These are phyloP conservation scores for Groenewaldozyma sp. DNA, from an alignment of 1,139 yeast genomes.

Conservation along the genomic window DNA sequence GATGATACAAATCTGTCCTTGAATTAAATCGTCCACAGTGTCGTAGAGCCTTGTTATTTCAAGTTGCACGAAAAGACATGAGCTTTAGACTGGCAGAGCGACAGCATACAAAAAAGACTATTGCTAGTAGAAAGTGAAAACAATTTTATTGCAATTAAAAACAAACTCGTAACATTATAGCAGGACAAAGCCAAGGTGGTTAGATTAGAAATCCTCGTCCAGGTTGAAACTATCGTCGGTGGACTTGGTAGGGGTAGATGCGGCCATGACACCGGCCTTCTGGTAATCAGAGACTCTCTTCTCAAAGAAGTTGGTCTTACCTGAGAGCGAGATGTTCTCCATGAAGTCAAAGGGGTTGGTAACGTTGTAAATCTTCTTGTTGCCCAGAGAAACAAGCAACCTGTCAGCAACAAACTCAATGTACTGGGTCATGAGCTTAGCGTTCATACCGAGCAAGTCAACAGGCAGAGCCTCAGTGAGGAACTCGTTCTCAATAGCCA, in stretches of 20 bases:
- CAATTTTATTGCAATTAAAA: too few species aligned
- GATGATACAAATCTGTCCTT: too few species aligned
- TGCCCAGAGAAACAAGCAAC: slow-evolving; percentile 80
- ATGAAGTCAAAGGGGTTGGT: slow-evolving; percentile 95
- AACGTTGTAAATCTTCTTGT: slow-evolving; percentile 77
- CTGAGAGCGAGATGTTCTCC: slow-evolving; percentile 96
- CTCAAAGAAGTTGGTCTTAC: slow-evolving; percentile 98
- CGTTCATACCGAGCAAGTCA: slow-evolving; percentile 87
- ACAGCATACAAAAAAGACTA: too few species aligned
- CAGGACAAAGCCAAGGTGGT: too few species aligned
- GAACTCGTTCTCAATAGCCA: slow-evolving; percentile 85
- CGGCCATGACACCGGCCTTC: slow-evolving; percentile 97
- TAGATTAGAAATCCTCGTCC: slow-evolving; percentile 37
- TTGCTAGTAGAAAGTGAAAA: too few species aligned
- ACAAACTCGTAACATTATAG: too few species aligned
- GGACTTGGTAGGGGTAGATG: slow-evolving; percentile 32
- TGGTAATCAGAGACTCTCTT: slow-evolving; percentile 98
- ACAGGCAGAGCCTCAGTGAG: slow-evolving; percentile 91
- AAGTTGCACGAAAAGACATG: too few species aligned
- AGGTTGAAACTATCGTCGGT: slow-evolving; percentile 37
- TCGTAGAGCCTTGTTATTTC: too few species aligned
- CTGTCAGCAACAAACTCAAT: slow-evolving; percentile 97
- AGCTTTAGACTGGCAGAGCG: too few species aligned
- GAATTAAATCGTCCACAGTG: too few species aligned
- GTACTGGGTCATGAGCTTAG: slow-evolving; percentile 88